phyloP scores from a whole-genome alignment of 257 asterid genomes.

The Datura wrightii region DNA sequence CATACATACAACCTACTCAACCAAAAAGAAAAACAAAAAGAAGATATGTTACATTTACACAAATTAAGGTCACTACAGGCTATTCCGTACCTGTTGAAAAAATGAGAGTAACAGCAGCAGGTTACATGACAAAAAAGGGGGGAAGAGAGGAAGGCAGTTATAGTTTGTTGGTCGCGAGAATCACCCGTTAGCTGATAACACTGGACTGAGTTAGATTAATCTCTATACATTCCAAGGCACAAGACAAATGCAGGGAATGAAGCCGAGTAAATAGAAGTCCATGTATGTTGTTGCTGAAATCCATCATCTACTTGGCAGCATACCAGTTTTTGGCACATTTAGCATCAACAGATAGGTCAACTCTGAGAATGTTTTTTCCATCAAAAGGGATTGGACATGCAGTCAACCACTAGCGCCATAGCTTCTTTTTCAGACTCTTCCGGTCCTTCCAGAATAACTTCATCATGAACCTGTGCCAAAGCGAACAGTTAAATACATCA shows the following conservation, averaged over 20 bases:
- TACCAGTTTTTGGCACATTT: conserved; percentile 94
- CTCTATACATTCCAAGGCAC: background rate
- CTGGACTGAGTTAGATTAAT: background rate
- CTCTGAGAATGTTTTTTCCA: conserved; percentile 78
- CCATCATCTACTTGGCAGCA: conserved; percentile 70
- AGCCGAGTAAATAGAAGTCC: background rate
- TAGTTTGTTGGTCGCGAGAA: background rate
- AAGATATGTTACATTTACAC: conserved; percentile 8
- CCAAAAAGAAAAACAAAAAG: too few species aligned
- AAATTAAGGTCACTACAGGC: background rate
- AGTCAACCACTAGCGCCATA: conserved; percentile 79
- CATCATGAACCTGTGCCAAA: conserved; percentile 25
- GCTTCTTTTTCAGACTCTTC: conserved; percentile 59
- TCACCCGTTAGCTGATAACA: background rate
- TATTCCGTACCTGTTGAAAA: background rate
- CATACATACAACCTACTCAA: conserved; percentile 1
- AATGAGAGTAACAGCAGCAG: conserved; percentile 2
- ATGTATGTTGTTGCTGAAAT: background rate
- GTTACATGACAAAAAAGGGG: background rate
- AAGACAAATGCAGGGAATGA: background rate
- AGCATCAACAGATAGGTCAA: conserved; percentile 90
- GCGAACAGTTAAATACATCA: background rate
- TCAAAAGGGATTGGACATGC: conserved; percentile 93
- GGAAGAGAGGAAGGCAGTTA: background rate
- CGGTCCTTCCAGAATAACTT: conserved; percentile 77